Conservation (phyloP, 306 rosid species). For the Inga leiocalycina region DNA sequence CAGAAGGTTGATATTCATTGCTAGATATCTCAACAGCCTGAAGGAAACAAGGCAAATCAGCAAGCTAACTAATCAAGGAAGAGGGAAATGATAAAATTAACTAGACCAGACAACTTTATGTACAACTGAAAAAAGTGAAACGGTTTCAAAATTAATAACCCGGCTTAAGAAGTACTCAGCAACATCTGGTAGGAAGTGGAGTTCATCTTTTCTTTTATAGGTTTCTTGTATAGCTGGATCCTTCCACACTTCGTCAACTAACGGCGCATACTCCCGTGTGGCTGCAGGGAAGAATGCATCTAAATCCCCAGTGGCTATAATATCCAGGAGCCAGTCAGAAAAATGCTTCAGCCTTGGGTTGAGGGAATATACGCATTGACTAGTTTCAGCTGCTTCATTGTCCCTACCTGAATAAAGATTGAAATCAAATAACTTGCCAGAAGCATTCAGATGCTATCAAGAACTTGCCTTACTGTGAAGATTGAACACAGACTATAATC, state of each 20-base stretch:
- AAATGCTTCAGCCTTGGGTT: slow-evolving; percentile 93
- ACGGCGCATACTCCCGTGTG: slow-evolving; percentile 59
- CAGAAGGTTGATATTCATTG: slow-evolving; percentile 96
- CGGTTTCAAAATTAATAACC: slow-evolving; percentile 48
- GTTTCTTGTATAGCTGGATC: slow-evolving; percentile 96
- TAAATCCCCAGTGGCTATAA: slow-evolving; percentile 97
- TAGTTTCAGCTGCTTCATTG: slow-evolving; percentile 43
- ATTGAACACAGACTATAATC: not conserved
- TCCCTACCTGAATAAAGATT: slow-evolving; percentile 58
- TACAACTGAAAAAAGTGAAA: not conserved
- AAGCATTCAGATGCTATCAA: slow-evolving; percentile 27
- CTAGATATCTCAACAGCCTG: slow-evolving; percentile 98
- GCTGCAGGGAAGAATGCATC: slow-evolving; percentile 8
- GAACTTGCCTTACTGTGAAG: not conserved
- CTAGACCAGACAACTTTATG: too few relatives aligned
- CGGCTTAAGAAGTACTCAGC: slow-evolving; percentile 89
- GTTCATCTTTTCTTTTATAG: slow-evolving; percentile 83
- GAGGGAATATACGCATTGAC: slow-evolving; percentile 75
- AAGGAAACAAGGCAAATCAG: slow-evolving; percentile 29
- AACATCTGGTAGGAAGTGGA: slow-evolving; percentile 93
- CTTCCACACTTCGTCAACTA: slow-evolving; percentile 96
- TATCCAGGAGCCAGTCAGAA: slow-evolving; percentile 97
- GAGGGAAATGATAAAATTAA: not conserved
- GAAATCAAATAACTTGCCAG: slow-evolving; percentile 28
- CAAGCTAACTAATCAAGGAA: not conserved